A percentile compares a stretch with the other conserved stretches of the same genome.
phyloP scores from a whole-genome alignment of 2,329 filamentous ascomycete genomes.

The Trichoderma polysporum region DNA sequence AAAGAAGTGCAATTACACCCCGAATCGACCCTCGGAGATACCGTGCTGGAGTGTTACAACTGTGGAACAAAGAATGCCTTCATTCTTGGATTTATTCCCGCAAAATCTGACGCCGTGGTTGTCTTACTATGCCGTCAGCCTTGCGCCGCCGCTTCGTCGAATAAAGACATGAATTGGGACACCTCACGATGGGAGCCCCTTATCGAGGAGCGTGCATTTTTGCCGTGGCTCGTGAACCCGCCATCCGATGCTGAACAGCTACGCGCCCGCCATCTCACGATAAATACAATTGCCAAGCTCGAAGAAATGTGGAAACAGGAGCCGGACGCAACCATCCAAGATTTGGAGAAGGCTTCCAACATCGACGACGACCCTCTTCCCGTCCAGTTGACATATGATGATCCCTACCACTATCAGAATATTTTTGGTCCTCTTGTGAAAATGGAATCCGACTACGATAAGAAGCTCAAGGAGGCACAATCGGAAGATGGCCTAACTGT shows the following conservation, averaged over 20 bases:
- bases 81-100: constrained; percentile 93
- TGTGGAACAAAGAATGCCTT: constrained; percentile 99
- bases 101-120: constrained; percentile 97
- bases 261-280: constrained; percentile 86
- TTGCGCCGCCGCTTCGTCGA: constrained; percentile 89
- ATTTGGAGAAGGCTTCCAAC: constrained; percentile 86
- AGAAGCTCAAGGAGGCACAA: constrained; percentile 97
- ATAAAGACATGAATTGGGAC: constrained; percentile 99
- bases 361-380: constrained; percentile 95
- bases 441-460: constrained; percentile 98
- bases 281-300: constrained; percentile 91
- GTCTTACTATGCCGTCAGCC: constrained; percentile 95
- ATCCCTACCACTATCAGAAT: constrained; percentile 98
- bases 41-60: constrained; percentile 97
- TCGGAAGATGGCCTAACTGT: constrained; percentile 94
- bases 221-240: constrained; percentile 86
- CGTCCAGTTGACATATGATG: constrained; percentile 90
- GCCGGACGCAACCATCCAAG: constrained; percentile 79
- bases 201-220: constrained; percentile 93
- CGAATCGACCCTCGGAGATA: constrained; percentile 88
- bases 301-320: constrained; percentile 99
- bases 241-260: constrained; percentile 95
- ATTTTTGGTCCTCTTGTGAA: constrained; percentile 97
- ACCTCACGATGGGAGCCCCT: constrained; percentile 96
- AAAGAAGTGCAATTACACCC: constrained; percentile 98